Percentiles rank a stretch among this genome's conserved stretches.
Conservation (phyloP, 768 basidiomycete species). For the Amanita pallidorosea region DNA sequence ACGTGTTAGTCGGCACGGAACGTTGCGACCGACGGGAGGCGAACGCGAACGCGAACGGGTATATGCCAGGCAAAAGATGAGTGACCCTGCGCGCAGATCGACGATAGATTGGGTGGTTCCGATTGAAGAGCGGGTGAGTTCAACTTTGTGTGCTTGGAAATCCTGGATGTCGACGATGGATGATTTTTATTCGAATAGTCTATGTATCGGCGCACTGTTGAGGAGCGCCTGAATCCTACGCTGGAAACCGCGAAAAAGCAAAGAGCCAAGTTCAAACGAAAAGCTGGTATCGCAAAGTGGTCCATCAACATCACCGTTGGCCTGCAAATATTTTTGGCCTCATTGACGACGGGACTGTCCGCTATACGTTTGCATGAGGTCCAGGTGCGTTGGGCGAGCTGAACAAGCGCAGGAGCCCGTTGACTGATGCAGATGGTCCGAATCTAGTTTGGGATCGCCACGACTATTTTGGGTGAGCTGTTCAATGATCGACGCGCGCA, state of each 20-base stretch:
- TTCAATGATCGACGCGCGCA: not conserved
- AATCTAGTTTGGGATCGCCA: slow-evolving; percentile 23
- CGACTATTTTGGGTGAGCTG: slow-evolving; percentile 24
- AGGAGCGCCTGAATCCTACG: slow-evolving; percentile 46
- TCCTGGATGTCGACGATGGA: slow-evolving; percentile 13
- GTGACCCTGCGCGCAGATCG: slow-evolving; percentile 16
- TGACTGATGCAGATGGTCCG: not conserved
- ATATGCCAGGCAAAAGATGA: slow-evolving; percentile 9
- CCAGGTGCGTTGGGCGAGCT: slow-evolving; percentile 22
- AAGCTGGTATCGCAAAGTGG: slow-evolving; percentile 31
- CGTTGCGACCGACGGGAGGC: not conserved
- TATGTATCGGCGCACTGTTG: slow-evolving; percentile 25
- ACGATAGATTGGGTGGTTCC: slow-evolving; percentile 31
- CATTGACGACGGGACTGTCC: slow-evolving; percentile 56
- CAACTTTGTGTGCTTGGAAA: not conserved
- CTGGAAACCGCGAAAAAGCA: slow-evolving; percentile 34
- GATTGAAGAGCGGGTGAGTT: slow-evolving; percentile 12
- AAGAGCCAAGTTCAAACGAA: slow-evolving; percentile 32
- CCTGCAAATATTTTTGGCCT: slow-evolving; percentile 52
- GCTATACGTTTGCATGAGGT: slow-evolving; percentile 27
- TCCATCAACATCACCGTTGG: slow-evolving; percentile 41
- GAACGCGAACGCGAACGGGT: not conserved
- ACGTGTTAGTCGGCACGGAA: not conserved
- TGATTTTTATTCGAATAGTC: not conserved
- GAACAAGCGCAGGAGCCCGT: not conserved